Evolutionary conservation across 2,329 filamentous ascomycete species (phyloP).

Genomic region (Dryadomyces quercus-mongolicae): DNA sequence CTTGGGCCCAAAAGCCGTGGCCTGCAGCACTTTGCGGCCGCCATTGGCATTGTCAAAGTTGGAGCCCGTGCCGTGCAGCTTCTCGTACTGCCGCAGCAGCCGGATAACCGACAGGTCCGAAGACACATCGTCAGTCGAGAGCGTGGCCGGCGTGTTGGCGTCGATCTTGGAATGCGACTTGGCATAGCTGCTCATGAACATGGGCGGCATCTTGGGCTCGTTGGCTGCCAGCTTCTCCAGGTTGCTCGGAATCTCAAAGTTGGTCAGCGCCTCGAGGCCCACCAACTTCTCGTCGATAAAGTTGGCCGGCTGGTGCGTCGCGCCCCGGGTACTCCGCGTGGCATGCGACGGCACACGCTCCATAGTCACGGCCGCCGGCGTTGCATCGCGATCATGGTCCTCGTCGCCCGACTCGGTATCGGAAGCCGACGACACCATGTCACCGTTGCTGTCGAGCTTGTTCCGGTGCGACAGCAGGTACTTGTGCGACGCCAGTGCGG

Average conservation of each 20-base stretch:
- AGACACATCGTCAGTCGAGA: constrained; percentile 38
- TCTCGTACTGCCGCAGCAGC: constrained; percentile 43
- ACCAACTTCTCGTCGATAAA: constrained; percentile 45
- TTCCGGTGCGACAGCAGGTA: constrained; percentile 46
- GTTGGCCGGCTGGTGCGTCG: constrained; percentile 33
- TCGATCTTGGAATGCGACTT: constrained; percentile 44
- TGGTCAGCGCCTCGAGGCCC: constrained; percentile 51
- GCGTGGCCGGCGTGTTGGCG: constrained; percentile 40
- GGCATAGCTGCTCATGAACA: constrained; percentile 44
- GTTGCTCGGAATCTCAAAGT: constrained; percentile 46
- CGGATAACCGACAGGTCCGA: constrained; percentile 47
- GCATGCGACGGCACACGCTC: constrained; percentile 52
- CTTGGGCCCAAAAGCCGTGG: constrained; percentile 35
- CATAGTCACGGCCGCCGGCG: constrained; percentile 28
- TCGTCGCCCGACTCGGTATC: constrained; percentile 41
- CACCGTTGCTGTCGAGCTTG: constrained; percentile 35
- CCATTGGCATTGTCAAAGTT: constrained; percentile 43
- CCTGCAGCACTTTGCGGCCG: constrained; percentile 42
- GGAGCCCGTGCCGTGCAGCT: constrained; percentile 38
- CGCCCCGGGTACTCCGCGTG: constrained; percentile 48
- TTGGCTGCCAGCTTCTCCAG: constrained; percentile 42
- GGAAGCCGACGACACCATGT: constrained; percentile 34
- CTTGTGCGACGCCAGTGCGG: constrained; percentile 49
- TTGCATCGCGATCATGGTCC: constrained; percentile 34
- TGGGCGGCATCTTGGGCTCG: constrained; percentile 47